phyloP scores from a whole-genome alignment of 2,329 filamentous ascomycete genomes.

The Xylogone sp. region DNA sequence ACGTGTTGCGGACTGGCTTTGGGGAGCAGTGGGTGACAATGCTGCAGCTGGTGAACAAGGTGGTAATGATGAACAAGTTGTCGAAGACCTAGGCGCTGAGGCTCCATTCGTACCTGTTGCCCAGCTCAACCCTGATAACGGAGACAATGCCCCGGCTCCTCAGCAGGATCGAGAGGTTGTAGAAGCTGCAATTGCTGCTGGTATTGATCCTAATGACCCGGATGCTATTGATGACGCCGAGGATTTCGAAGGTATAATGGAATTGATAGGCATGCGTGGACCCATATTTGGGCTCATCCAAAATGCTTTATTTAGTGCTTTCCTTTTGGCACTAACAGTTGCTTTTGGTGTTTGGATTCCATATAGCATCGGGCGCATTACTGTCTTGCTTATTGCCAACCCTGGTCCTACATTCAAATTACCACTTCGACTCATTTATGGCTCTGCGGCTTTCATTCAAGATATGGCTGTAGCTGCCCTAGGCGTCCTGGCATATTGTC shows the following conservation, averaged over 20 bases:
- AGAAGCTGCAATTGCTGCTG: slow-evolving; percentile 62
- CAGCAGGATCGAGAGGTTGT: slow-evolving; percentile 54
- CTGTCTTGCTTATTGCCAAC: slow-evolving; percentile 74
- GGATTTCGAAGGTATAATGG: slow-evolving; percentile 93
- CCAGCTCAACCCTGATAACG: slow-evolving; percentile 22
- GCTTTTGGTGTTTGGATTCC: slow-evolving; percentile 84
- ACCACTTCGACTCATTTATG: slow-evolving; percentile 68
- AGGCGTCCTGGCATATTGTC: slow-evolving; percentile 45
- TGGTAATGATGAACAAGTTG: slow-evolving; percentile 55
- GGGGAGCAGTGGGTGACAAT: slow-evolving; percentile 47
- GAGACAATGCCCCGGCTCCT: slow-evolving; percentile 19
- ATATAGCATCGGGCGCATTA: slow-evolving; percentile 85
- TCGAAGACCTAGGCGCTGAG: slow-evolving; percentile 56
- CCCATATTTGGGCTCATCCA: slow-evolving; percentile 87
- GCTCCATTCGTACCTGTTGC: slow-evolving; percentile 52
- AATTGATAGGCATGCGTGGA: slow-evolving; percentile 93
- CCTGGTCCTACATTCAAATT: slow-evolving; percentile 67
- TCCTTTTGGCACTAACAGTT: slow-evolving; percentile 84
- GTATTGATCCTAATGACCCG: slow-evolving; percentile 71
- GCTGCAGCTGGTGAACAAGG: slow-evolving; percentile 36
- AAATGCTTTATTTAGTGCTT: slow-evolving; percentile 90
- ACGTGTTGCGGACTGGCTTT: slow-evolving; percentile 56
- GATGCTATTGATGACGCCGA: slow-evolving; percentile 82
- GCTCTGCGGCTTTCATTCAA: slow-evolving; percentile 72
- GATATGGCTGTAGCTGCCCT: slow-evolving; percentile 67